Evolutionary conservation across 768 basidiomycete genomes (phyloP).

Genomic region (Pleurotus platypus): DNA sequence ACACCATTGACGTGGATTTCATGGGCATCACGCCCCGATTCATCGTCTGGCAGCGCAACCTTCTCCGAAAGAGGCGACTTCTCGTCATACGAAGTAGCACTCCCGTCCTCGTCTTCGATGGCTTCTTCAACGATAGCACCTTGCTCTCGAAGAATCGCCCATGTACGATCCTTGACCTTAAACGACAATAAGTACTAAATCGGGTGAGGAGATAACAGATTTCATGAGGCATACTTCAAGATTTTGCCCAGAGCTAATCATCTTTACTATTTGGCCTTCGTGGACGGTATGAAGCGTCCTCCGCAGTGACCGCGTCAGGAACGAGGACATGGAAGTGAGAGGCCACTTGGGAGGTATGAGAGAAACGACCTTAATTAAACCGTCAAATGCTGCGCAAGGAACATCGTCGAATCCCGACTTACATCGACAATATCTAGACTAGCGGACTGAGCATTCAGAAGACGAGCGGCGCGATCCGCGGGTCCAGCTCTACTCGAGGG

Average conservation of each 20-base stretch:
- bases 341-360: slow-evolving; percentile 77
- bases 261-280: slow-evolving; percentile 76
- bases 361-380: slow-evolving; percentile 47
- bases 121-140: slow-evolving; percentile 70
- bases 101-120: slow-evolving; percentile 27
- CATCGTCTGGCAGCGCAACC: slow-evolving; percentile 27
- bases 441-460: slow-evolving; percentile 78
- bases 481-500: slow-evolving; percentile 39
- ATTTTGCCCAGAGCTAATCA: slow-evolving; percentile 76
- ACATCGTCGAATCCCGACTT: slow-evolving; percentile 21
- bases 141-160: slow-evolving; percentile 53
- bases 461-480: slow-evolving; percentile 55
- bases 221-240: slow-evolving; percentile 43
- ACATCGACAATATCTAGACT: slow-evolving; percentile 79
- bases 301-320: slow-evolving; percentile 76
- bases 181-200: too few species aligned
- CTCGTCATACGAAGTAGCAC: slow-evolving; percentile 36
- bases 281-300: slow-evolving; percentile 66
- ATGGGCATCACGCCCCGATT: slow-evolving; percentile 16
- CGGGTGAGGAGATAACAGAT: neutral
- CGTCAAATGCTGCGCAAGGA: slow-evolving; percentile 1
- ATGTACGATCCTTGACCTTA: slow-evolving; percentile 59
- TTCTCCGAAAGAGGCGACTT: slow-evolving; percentile 42
- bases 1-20: slow-evolving; percentile 2
- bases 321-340: slow-evolving; percentile 64